These are phyloP conservation scores for Sphagnum magellanicum DNA, from an alignment of 228 moss, liverwort and hornwort genomes.

Conservation along the genomic window DNA sequence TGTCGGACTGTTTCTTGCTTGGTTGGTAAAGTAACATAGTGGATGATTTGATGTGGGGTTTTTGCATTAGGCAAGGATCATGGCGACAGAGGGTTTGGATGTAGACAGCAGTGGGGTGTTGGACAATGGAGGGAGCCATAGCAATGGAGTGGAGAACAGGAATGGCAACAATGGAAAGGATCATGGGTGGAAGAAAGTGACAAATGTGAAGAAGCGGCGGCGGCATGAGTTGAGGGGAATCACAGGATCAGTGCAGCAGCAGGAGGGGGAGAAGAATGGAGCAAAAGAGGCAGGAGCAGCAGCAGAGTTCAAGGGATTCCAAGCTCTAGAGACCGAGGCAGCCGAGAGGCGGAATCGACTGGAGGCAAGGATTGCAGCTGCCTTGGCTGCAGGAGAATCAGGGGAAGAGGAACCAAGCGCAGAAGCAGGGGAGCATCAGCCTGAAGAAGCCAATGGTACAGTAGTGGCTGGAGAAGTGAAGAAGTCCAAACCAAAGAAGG, in stretches of 20 bases:
- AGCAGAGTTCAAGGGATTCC: constrained; percentile 57
- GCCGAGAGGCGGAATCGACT: constrained; percentile 69
- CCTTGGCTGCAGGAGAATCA: constrained; percentile 44
- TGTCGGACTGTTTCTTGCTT: too few species aligned
- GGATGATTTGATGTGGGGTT: background rate
- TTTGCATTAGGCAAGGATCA: constrained; percentile 5
- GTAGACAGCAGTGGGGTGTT: constrained; percentile 25
- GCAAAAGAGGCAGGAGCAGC: constrained; percentile 16
- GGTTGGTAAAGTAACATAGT: too few species aligned
- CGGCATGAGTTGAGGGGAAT: constrained; percentile 50
- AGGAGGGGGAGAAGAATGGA: constrained; percentile 20
- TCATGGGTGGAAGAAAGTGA: constrained; percentile 93
- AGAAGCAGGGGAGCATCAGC: constrained; percentile 31
- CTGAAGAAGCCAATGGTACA: constrained; percentile 16
- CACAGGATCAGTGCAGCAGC: constrained; percentile 21
- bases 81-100: constrained; percentile 57
- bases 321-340: constrained; percentile 65
- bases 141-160: constrained; percentile 26
- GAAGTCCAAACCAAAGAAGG: constrained; percentile 70
- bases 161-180: constrained; percentile 12
- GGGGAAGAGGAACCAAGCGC: constrained; percentile 72
- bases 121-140: constrained; percentile 1
- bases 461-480: constrained; percentile 29
- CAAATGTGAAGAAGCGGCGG: constrained; percentile 74
- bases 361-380: constrained; percentile 62